Base-by-base conservation (phyloP, 192 early-diverging fungal species). In the Geosiphon pyriformis region DNA sequence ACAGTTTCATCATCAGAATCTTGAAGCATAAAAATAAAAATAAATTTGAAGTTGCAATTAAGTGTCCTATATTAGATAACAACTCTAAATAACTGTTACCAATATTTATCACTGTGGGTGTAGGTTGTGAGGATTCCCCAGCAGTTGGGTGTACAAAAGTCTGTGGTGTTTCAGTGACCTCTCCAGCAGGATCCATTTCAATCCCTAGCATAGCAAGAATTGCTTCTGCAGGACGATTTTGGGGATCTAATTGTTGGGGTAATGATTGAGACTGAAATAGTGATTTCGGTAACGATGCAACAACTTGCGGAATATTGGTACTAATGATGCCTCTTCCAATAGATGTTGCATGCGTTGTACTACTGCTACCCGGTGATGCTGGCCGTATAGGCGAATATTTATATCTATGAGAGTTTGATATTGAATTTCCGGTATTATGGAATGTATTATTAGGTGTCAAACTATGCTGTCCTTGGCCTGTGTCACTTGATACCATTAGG, bases 181-280 rank as follows among this genome's bases (percentile, higher is more conserved):
- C 53, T 12, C 23, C 53, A 55, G 37, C 37, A 42, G 37, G 15
- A 42, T 55, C 27, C 4, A 29, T 55, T n/a, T n/a, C n/a, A 20
- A 20, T 11, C 1, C 53, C 53, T 12, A 55, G 53, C 27, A 55
- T 2, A 12, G 53, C 53, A 12, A 55, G 23, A 23, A 55, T 55
- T 55, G 53, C 27, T 29, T 55, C 22, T 4, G 53, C 53, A 55
- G 53, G 53, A 20, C 53, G 53, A 27, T 4, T 55, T 11, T 12
- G 11, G 23, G 27, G 53, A 55, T 55, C 53, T 20, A 55, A 55
- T 23, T 23, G 53, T 42, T 42, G 37, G n/a, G n/a, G n/a, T n/a
- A n/a, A n/a, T n/a, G n/a, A n/a, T n/a, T n/a, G n/a, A n/a, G n/a
- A n/a, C n/a, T n/a, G n/a, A n/a, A n/a, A n/a, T n/a, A n/a, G n/a